phyloP scores from a whole-genome alignment of 2,329 filamentous ascomycete species.

The Cadophora sp. region DNA sequence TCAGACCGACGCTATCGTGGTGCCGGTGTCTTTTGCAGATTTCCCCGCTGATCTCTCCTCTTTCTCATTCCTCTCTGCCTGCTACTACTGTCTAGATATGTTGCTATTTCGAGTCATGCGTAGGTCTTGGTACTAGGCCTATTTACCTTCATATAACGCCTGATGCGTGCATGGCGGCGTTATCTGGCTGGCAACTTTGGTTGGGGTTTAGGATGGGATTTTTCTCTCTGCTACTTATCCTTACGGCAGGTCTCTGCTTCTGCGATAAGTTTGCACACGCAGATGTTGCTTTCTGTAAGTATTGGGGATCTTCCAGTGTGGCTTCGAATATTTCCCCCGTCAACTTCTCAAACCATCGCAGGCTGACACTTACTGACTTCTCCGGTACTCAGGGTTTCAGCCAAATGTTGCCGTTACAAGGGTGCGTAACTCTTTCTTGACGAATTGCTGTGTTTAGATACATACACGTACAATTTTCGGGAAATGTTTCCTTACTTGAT shows the following conservation, averaged over 20 bases:
- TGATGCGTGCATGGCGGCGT: not conserved
- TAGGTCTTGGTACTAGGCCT: slow-evolving; percentile 6
- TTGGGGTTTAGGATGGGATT: slow-evolving; percentile 11
- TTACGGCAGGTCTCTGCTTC: slow-evolving; percentile 11
- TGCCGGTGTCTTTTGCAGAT: not conserved
- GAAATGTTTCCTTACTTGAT: not conserved
- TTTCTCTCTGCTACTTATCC: not conserved
- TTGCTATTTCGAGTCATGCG: slow-evolving; percentile 3
- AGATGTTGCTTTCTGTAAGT: slow-evolving; percentile 22
- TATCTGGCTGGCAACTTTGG: slow-evolving; percentile 10
- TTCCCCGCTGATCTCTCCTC: not conserved
- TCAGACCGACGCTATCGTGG: slow-evolving; percentile 3
- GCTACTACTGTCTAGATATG: not conserved
- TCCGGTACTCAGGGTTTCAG: slow-evolving; percentile 19
- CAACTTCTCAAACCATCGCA: too few species aligned
- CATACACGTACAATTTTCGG: not conserved
- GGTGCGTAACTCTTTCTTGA: slow-evolving; percentile 15
- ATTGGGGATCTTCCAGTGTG: too few species aligned
- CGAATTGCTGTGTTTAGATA: not conserved
- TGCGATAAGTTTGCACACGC: slow-evolving; percentile 17
- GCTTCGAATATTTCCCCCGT: too few species aligned
- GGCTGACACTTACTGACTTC: too few species aligned
- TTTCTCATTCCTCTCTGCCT: not conserved
- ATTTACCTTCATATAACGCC: slow-evolving; percentile 4
- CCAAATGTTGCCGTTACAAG: slow-evolving; percentile 30